Evolutionary conservation across 768 basidiomycete genomes (phyloP).

Genomic region (Trametopsis cervina): DNA sequence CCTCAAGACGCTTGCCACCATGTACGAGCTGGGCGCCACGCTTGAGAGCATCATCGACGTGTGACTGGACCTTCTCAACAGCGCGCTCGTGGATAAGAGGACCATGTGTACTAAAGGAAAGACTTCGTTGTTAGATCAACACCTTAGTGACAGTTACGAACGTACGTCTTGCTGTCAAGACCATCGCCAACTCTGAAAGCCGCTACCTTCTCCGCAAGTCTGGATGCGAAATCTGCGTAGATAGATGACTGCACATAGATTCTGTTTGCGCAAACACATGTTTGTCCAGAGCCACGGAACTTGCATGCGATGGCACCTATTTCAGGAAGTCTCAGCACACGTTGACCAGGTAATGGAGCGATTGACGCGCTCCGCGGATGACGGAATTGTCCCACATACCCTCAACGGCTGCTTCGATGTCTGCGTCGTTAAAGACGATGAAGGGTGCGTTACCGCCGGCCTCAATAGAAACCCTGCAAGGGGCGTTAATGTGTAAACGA

Average conservation of each 20-base stretch:
- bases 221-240: conserved; percentile 88
- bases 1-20: conserved; percentile 70
- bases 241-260: conserved; percentile 89
- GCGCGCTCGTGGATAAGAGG: conserved; percentile 88
- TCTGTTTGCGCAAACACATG: conserved; percentile 83
- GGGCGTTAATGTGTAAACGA: neutral
- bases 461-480: conserved; percentile 59
- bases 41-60: conserved; percentile 82
- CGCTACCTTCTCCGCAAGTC: conserved; percentile 77
- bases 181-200: conserved; percentile 87
- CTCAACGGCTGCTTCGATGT: conserved; percentile 86
- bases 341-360: neutral
- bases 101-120: conserved; percentile 70
- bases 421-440: conserved; percentile 95
- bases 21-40: conserved; percentile 84
- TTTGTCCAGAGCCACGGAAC: conserved; percentile 78
- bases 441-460: conserved; percentile 95
- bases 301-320: conserved; percentile 69
- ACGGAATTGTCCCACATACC: conserved; percentile 34
- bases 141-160: conserved; percentile 4
- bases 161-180: conserved; percentile 68
- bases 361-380: too few species aligned
- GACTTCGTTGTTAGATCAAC: neutral
- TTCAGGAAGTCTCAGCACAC: too few species aligned
- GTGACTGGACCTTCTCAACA: conserved; percentile 75